Percentiles rank a stretch among this genome's conserved stretches.
These are phyloP conservation scores for Metschnikowia cubensis DNA, from an alignment of 805 yeast species.

Conservation along the genomic window DNA sequence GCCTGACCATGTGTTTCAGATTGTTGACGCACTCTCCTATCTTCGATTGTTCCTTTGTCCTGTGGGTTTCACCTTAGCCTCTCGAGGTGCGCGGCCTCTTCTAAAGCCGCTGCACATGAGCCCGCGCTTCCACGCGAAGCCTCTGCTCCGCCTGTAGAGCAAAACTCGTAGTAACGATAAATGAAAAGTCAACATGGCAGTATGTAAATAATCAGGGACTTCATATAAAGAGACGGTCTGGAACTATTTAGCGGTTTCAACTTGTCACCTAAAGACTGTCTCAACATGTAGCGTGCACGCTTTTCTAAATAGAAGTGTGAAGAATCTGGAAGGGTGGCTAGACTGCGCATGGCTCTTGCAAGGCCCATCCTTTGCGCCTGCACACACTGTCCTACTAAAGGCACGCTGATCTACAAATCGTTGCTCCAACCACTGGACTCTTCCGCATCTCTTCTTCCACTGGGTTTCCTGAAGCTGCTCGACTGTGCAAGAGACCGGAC, in stretches of 20 bases:
- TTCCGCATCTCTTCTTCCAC: background rate
- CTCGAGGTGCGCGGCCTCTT: background rate
- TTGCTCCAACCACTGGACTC: background rate
- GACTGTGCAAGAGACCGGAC: too few species aligned
- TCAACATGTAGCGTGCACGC: too few species aligned
- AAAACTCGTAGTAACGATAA: too few species aligned
- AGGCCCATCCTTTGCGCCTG: background rate
- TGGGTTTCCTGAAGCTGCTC: background rate
- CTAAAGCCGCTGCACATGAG: background rate
- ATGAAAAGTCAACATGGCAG: too few species aligned
- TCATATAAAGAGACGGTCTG: too few species aligned
- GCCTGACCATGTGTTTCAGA: too few species aligned
- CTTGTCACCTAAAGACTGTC: too few species aligned
- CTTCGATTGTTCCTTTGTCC: background rate
- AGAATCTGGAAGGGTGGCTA: too few species aligned
- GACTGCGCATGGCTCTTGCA: too few species aligned
- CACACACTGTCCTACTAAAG: background rate
- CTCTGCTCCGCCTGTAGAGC: background rate
- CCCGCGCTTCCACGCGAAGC: background rate
- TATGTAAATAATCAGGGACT: too few species aligned
- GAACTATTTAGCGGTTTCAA: too few species aligned
- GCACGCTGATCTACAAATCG: constrained; percentile 1
- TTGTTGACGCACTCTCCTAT: background rate
- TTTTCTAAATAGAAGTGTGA: too few species aligned
- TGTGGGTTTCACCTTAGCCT: background rate